phyloP scores from a whole-genome alignment of 139 green algal species.

The Tetradesmus obliquus region DNA sequence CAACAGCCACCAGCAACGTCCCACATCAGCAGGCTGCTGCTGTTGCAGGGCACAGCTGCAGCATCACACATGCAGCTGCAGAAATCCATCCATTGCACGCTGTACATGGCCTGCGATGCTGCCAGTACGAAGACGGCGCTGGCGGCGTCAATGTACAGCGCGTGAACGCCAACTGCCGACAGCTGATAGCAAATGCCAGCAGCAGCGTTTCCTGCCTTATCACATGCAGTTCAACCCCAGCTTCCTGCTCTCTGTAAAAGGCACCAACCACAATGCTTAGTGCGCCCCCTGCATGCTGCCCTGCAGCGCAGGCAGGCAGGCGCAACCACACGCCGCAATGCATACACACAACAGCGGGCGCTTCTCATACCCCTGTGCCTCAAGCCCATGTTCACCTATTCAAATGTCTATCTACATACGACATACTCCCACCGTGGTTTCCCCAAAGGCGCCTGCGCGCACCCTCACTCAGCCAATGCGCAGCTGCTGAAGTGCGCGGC shows the following conservation, averaged over 20 bases:
- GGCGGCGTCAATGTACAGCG: background rate
- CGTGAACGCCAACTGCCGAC: background rate
- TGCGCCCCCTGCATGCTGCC: background rate
- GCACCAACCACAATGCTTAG: background rate
- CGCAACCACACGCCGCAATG: background rate
- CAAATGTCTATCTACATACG: background rate
- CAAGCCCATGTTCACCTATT: background rate
- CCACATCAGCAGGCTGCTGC: background rate
- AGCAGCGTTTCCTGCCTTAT: background rate
- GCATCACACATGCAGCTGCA: background rate
- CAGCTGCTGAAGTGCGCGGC: too few relatives aligned
- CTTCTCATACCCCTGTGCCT: background rate
- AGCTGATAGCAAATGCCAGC: background rate
- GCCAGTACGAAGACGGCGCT: background rate
- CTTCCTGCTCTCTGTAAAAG: background rate
- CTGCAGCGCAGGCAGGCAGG: background rate
- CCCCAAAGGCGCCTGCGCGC: background rate
- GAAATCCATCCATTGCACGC: background rate
- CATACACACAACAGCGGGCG: background rate
- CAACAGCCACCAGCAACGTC: background rate
- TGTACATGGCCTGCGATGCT: background rate
- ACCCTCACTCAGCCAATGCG: too few relatives aligned
- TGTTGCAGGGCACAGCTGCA: background rate
- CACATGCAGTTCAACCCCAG: background rate
- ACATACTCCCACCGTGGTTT: background rate